These are phyloP conservation scores for Crepidotus variabilis DNA, from an alignment of 768 basidiomycete species.

Conservation along the genomic window DNA sequence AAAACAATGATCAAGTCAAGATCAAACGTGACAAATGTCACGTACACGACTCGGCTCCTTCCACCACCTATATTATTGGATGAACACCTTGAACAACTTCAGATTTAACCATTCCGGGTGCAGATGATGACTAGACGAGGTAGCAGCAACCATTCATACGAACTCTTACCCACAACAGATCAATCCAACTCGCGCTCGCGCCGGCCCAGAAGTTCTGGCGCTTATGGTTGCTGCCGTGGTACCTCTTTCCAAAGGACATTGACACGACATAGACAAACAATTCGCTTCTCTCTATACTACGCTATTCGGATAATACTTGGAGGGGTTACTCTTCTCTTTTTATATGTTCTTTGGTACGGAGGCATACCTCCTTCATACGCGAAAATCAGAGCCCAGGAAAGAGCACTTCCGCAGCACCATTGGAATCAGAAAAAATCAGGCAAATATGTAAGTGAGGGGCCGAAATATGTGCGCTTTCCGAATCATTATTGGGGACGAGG, in stretches of 20 bases:
- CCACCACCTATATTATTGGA: too few species aligned
- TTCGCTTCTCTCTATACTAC: background rate
- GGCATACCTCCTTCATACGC: slow-evolving; percentile 20
- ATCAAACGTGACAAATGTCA: too few species aligned
- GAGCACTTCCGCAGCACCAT: slow-evolving; percentile 16
- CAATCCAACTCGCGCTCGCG: background rate
- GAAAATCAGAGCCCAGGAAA: slow-evolving; percentile 11
- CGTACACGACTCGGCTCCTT: too few species aligned
- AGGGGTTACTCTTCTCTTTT: background rate
- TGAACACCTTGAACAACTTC: too few species aligned
- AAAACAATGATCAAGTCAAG: too few species aligned
- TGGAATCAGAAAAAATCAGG: slow-evolving; percentile 6
- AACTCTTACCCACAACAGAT: background rate
- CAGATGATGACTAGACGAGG: background rate
- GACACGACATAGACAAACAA: background rate
- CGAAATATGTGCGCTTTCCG: slow-evolving; percentile 45
- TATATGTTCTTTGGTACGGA: slow-evolving; percentile 12
- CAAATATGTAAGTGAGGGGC: slow-evolving; percentile 13
- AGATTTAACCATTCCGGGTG: background rate
- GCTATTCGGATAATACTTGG: background rate
- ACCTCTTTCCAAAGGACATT: background rate
- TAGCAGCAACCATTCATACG: background rate
- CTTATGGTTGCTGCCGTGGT: background rate
- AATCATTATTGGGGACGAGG: slow-evolving; percentile 59
- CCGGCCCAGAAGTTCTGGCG: background rate